Evolutionary conservation across 2,329 filamentous ascomycete genomes (phyloP).

Genomic region (Trichoderma asperellum): DNA sequence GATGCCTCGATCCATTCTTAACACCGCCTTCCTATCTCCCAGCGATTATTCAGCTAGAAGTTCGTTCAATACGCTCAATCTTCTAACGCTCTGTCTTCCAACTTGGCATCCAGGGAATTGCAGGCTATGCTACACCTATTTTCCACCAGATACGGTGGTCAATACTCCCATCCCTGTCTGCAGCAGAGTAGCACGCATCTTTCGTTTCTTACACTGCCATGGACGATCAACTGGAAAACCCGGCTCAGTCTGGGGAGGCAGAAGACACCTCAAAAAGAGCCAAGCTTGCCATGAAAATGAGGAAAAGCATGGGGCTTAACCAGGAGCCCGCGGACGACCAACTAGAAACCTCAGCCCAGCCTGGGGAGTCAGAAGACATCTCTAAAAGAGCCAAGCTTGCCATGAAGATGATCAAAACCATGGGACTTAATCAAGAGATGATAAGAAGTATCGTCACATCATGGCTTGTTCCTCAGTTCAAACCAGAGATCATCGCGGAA

Average conservation of each 20-base stretch:
- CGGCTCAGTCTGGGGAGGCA: background rate
- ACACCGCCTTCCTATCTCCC: background rate
- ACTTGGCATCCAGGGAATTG: background rate
- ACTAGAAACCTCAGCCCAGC: background rate
- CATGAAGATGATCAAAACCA: conserved; percentile 16
- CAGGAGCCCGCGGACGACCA: conserved; percentile 14
- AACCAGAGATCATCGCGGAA: conserved; percentile 14
- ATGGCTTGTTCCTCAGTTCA: conserved; percentile 27
- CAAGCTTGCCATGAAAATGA: conserved; percentile 12
- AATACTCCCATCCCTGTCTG: background rate
- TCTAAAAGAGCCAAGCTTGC: conserved; percentile 9
- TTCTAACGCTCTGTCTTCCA: background rate
- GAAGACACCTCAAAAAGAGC: conserved; percentile 17
- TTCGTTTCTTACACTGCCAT: background rate
- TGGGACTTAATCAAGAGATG: conserved; percentile 25
- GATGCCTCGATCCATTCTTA: background rate
- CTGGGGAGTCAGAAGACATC: conserved; percentile 1
- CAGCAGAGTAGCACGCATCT: background rate
- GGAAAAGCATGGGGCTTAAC: conserved; percentile 10
- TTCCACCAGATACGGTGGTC: background rate
- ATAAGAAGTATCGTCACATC: conserved; percentile 23
- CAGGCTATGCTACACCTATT: background rate
- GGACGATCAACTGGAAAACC: conserved; percentile 8
- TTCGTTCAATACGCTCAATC: background rate
- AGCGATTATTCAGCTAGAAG: background rate